Evolutionary conservation across 805 yeast species (phyloP), one percentile per base, ranked within the genome.

Genomic region (Yarrowia osloensis): DNA sequence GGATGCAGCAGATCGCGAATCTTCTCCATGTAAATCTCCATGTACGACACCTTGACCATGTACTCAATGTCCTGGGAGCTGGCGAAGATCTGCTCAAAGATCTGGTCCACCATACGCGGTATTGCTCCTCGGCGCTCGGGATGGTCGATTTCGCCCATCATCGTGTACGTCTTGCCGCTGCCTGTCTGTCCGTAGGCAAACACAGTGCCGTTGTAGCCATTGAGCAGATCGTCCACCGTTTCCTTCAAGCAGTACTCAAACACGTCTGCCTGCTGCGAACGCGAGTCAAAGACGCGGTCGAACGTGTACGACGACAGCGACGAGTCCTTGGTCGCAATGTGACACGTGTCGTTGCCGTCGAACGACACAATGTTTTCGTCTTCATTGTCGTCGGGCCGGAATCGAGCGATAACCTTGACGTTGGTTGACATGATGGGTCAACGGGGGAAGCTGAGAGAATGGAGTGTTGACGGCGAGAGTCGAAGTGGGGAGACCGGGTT

Each of bases 21-120:
- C 50, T 83, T 84, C 70, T 93, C 97, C 81, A 89, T 84, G 75
- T 90, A 89, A 13, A 93, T 86, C 73, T 93, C 97, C 86, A 90
- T 81, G 70, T 86, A 88, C 15, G 91, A 86, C 0, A 90, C 88
- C 4, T 86, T 84, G 12, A 91, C 87, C 0, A 85, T 84, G 72
- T 83, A 87, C 71, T 89, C 92, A 11, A 84, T 79, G 19, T 85
- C 84, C 4, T 77, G 69, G n/a, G 79, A 76, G 4, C 85, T 77
- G 2, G 82, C 79, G 22, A 77, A 71, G 15, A 89, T 87, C 46
- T 79, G 79, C 19, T 81, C 77, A 73, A 91, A 92, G 5, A 92
- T 79, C 67, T 83, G 83, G 62, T 87, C 88, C 19, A 89, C 82
- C 17, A 90, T 84, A 37, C 95, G 80, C 0, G 96, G 96, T 19